Evolutionary conservation across 2,329 filamentous ascomycete genomes (phyloP), one percentile per base, ranked within the genome.

Genomic region (Penicillium sp.): DNA sequence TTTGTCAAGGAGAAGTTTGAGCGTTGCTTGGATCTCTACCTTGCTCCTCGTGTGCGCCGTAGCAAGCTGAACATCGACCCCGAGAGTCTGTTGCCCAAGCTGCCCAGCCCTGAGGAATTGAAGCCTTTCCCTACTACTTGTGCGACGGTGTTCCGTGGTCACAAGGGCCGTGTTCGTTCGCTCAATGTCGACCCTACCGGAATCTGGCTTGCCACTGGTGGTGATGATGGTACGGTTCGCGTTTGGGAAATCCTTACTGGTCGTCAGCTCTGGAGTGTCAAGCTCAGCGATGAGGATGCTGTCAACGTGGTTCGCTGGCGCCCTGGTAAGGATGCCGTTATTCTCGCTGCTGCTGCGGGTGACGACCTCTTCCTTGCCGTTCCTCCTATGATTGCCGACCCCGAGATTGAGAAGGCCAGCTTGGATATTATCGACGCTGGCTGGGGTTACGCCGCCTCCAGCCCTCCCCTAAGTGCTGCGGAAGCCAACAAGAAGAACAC

Each of bases 21-120:
- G 78, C 86, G 96, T 67, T 98, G 93, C 76, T 82, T 99, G 69
- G 96, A 99, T 79, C 85, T 99, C 19, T 99, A 99, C 77, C 85
- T 99, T 62, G 95, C 96, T 17, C 95, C 96, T 51, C 86, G 95
- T 73, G 88, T 99, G 60, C 88, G 94, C 63, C 91, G 96, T 77
- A 97, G 93, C 81, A 91, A 93, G 78, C 87, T 99, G 73, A 97
- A 98, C 79, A 98, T 99, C 73, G 95, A 99, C 72, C 95, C 95
- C 3, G 91, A 91, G 77, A 96, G 92, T 40, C 83, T 99, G 55
- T 85, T 99, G 38, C 94, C 95, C 13, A 97, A 97, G 76, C 84
- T 99, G 8, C 95, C 96, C 8, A 91, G 91, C 62, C 94, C 95
- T 0, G 92, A 97, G 71, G 94, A 99, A 72, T 84, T 99, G 60